A percentile compares a stretch with the other conserved stretches of the same genome.
These are phyloP conservation scores for Collybiopsis luxurians DNA, from an alignment of 768 basidiomycete genomes.

Conservation along the genomic window DNA sequence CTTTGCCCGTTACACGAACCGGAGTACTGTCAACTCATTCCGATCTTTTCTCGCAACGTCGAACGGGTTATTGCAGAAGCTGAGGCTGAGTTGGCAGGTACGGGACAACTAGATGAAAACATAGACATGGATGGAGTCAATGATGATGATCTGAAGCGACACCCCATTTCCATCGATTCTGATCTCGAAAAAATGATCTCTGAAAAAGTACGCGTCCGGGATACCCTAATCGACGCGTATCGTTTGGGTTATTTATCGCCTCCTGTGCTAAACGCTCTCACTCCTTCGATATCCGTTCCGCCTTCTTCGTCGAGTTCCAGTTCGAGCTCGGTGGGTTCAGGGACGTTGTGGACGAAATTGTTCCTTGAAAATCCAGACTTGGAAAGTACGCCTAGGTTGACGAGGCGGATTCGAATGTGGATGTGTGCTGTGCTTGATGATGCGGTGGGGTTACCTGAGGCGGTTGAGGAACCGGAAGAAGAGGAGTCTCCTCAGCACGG, in stretches of 20 bases:
- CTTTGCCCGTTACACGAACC: conserved; percentile 62
- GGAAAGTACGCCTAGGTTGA: conserved; percentile 63
- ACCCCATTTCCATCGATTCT: too few species aligned
- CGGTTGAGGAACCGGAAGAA: conserved; percentile 17
- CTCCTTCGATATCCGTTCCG: conserved; percentile 45
- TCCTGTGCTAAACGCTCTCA: conserved; percentile 56
- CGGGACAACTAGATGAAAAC: conserved; percentile 6
- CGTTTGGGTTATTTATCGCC: conserved; percentile 58
- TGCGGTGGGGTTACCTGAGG: conserved; percentile 55
- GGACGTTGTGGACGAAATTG: conserved; percentile 67
- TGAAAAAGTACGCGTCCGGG: too few species aligned
- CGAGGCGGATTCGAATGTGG: conserved; percentile 62
- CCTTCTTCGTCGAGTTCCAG: conserved; percentile 53
- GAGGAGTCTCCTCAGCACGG: conserved; percentile 9
- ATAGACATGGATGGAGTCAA: background rate
- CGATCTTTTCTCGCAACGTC: conserved; percentile 47
- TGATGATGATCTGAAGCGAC: background rate
- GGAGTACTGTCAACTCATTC: conserved; percentile 53
- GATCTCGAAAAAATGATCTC: too few species aligned
- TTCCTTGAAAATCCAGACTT: conserved; percentile 79
- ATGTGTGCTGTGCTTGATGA: conserved; percentile 67
- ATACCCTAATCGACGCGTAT: conserved; percentile 58
- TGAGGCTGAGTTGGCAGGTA: conserved; percentile 14
- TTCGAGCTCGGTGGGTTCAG: conserved; percentile 53
- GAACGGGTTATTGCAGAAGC: conserved; percentile 26